Percentiles rank a stretch among this genome's conserved stretches.
Conservation (phyloP, 108 stramenopile species). For the Seminavis robusta region DNA sequence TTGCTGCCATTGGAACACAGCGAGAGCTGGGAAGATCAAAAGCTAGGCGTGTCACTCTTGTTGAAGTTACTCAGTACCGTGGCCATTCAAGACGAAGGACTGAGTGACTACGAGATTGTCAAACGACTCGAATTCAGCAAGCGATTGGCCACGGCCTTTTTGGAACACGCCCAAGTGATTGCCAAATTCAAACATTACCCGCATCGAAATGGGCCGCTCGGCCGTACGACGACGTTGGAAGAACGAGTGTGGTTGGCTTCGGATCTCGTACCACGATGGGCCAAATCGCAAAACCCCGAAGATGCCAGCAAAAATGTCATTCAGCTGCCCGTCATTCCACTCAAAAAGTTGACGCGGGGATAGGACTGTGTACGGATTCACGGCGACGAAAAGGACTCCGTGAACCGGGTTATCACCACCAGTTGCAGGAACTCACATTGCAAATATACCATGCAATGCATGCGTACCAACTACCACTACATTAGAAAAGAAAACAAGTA, state of each 20-base stretch:
- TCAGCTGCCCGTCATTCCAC: neutral
- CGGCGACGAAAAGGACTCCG: no score
- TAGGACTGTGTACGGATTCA: no score
- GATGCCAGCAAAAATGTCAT: constrained; percentile 5
- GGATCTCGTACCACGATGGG: constrained; percentile 19
- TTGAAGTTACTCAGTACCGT: constrained; percentile 9
- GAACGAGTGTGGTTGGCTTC: constrained; percentile 13
- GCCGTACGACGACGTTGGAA: constrained; percentile 8
- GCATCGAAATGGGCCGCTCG: constrained; percentile 9
- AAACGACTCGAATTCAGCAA: constrained; percentile 16
- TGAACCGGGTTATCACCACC: no score
- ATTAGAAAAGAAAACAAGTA: no score
- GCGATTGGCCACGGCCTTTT: constrained; percentile 6
- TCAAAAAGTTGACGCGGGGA: constrained; percentile 7
- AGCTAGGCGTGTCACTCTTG: constrained; percentile 8
- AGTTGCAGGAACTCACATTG: no score
- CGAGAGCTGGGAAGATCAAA: constrained; percentile 14
- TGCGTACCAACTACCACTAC: no score
- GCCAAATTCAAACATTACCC: constrained; percentile 11
- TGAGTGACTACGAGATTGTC: constrained; percentile 13
- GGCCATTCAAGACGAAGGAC: constrained; percentile 12
- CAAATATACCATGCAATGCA: no score
- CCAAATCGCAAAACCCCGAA: constrained; percentile 14
- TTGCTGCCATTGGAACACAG: constrained; percentile 11
- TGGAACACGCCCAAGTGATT: constrained; percentile 15